A percentile compares a stretch with the other conserved stretches of the same genome.
These are phyloP conservation scores for Paecilomyces sp. DNA, from an alignment of 2,329 filamentous ascomycete genomes.

Conservation along the genomic window DNA sequence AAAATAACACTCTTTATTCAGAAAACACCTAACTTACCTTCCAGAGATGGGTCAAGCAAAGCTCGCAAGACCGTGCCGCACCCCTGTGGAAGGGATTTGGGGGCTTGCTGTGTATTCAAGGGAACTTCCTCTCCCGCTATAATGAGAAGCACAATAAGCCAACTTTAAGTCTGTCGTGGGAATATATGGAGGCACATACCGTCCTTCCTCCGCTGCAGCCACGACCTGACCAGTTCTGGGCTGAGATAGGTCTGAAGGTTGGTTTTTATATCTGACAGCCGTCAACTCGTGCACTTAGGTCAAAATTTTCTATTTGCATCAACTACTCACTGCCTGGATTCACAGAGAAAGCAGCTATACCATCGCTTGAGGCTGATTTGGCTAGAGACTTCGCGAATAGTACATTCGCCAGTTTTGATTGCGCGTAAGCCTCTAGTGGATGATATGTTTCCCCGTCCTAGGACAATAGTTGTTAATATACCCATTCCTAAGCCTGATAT, in stretches of 20 bases:
- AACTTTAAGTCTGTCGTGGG: neutral
- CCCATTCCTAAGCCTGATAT: neutral
- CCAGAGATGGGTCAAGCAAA: constrained; percentile 16
- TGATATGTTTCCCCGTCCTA: constrained; percentile 19
- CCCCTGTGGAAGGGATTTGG: constrained; percentile 14
- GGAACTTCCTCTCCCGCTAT: constrained; percentile 14
- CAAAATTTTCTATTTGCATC: neutral
- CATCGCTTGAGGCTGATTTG: constrained; percentile 1
- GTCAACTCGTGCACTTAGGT: neutral
- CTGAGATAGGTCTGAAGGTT: constrained; percentile 15
- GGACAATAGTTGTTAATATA: neutral
- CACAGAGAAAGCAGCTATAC: constrained; percentile 15
- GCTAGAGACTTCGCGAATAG: constrained; percentile 16
- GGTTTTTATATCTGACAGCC: constrained; percentile 12
- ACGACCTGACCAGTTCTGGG: constrained; percentile 12
- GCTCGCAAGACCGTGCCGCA: constrained; percentile 15
- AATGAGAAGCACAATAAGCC: neutral
- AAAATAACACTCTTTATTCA: neutral
- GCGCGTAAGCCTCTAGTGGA: constrained; percentile 16
- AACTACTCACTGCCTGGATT: constrained; percentile 20
- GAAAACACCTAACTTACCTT: constrained; percentile 9
- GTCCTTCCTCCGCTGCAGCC: constrained; percentile 17
- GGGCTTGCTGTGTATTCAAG: constrained; percentile 15
- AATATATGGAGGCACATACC: constrained; percentile 5
- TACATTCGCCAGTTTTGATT: constrained; percentile 21